Evolutionary conservation across 2,329 filamentous ascomycete species (phyloP).

Genomic region (Phoma sp.): DNA sequence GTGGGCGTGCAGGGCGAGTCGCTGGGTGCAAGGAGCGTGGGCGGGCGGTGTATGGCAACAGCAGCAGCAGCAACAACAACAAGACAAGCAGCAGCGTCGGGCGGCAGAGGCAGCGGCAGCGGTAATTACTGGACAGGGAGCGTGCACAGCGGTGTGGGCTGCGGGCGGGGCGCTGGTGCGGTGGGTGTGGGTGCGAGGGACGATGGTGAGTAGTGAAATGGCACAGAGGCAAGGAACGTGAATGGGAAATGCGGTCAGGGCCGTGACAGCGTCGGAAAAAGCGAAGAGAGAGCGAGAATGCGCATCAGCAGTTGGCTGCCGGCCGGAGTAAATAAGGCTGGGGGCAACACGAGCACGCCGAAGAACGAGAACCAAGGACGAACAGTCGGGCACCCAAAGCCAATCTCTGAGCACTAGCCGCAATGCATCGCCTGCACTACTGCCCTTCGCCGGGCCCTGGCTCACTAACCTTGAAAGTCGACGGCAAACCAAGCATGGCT

Average conservation of each 20-base stretch:
- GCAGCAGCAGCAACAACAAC: conserved; percentile 3
- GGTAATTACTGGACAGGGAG: conserved; percentile 14
- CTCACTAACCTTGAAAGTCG: too few species aligned
- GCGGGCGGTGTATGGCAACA: conserved; percentile 1
- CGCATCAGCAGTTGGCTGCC: neutral
- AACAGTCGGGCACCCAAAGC: neutral
- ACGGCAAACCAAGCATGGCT: too few species aligned
- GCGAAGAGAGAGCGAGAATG: conserved; percentile 16
- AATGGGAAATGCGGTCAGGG: conserved; percentile 4
- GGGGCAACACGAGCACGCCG: neutral
- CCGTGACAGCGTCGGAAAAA: conserved; percentile 9
- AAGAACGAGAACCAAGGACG: too few species aligned
- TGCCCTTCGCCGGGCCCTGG: neutral
- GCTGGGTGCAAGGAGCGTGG: conserved; percentile 9
- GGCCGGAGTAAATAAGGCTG: conserved; percentile 6
- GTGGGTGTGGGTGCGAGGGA: neutral
- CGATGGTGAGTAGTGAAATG: neutral
- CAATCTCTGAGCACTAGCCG: conserved; percentile 8
- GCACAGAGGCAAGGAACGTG: conserved; percentile 8
- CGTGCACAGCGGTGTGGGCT: conserved; percentile 10
- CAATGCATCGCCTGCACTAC: conserved; percentile 1
- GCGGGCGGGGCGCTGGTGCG: neutral
- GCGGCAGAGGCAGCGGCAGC: neutral
- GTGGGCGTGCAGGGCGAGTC: conserved; percentile 12
- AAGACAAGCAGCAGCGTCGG: neutral